A percentile compares a stretch with the other conserved stretches of the same genome.
These are phyloP conservation scores for Salvia miltiorrhiza DNA, from an alignment of 257 asterid genomes.

Conservation along the genomic window DNA sequence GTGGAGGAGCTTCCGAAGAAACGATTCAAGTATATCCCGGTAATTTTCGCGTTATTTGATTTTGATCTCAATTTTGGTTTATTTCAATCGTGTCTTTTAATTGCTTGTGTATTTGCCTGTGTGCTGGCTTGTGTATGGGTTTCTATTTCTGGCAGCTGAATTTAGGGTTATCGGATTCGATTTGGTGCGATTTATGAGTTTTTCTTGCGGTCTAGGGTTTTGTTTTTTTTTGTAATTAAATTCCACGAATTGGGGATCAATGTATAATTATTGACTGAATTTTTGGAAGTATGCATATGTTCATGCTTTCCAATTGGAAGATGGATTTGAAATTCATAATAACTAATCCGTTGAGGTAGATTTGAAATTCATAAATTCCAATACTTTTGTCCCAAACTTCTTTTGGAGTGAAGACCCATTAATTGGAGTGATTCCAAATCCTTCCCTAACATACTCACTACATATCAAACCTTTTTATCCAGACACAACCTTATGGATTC, in stretches of 20 bases:
- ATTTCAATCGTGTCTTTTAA: background rate
- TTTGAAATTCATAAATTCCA: background rate
- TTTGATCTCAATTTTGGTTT: constrained; percentile 1
- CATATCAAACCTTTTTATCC: background rate
- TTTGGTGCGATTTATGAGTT: background rate
- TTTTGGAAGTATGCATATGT: background rate
- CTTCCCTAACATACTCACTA: background rate
- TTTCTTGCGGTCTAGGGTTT: constrained; percentile 24
- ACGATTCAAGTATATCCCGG: constrained; percentile 91
- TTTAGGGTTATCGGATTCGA: background rate
- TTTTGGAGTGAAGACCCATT: background rate
- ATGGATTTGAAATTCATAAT: background rate
- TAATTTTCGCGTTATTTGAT: constrained; percentile 28
- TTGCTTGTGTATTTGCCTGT: background rate
- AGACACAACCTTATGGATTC: background rate
- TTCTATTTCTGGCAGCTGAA: background rate
- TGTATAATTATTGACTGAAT: constrained; percentile 1
- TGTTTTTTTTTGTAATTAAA: background rate
- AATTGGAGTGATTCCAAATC: background rate
- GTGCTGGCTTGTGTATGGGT: background rate
- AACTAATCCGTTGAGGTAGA: background rate
- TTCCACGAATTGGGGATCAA: background rate
- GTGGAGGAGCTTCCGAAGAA: constrained; percentile 69
- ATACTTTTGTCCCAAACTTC: background rate
- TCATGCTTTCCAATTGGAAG: background rate